These are phyloP conservation scores for Pezicula neosporulosa DNA, from an alignment of 2,329 filamentous ascomycete genomes.

Conservation along the genomic window DNA sequence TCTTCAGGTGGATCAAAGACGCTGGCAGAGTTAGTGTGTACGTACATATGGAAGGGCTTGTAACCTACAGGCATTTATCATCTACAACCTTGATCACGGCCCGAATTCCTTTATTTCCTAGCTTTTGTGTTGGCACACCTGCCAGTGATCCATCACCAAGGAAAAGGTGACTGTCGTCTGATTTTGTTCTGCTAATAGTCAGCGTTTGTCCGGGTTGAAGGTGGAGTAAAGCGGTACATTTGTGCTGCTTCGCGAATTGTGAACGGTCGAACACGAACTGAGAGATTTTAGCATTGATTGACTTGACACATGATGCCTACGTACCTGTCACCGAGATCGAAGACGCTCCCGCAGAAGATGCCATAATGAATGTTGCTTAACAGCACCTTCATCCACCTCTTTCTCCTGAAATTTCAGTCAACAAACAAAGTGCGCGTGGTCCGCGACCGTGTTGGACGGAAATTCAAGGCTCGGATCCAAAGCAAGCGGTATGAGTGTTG, in stretches of 20 bases:
- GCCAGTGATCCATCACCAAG: conserved; percentile 96
- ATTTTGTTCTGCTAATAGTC: conserved; percentile 36
- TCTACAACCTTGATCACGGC: conserved; percentile 96
- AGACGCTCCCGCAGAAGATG: conserved; percentile 25
- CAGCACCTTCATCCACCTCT: no score
- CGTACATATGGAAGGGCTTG: neutral
- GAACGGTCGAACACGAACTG: conserved; percentile 68
- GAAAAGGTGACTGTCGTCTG: conserved; percentile 84
- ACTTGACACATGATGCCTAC: neutral
- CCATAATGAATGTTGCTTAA: conserved; percentile 14
- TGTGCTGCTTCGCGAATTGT: conserved; percentile 94
- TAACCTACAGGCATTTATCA: conserved; percentile 84
- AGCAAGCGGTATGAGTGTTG: no score
- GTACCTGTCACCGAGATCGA: conserved; percentile 33
- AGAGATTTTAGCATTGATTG: conserved; percentile 11
- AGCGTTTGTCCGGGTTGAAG: conserved; percentile 6
- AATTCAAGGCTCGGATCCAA: no score
- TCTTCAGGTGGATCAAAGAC: conserved; percentile 98
- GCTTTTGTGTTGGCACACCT: conserved; percentile 77
- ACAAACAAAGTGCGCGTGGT: no score
- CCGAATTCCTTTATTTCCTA: conserved; percentile 81
- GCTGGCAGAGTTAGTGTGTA: conserved; percentile 43
- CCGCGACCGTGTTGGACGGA: no score
- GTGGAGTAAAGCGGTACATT: conserved; percentile 47
- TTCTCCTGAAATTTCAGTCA: no score